Base-by-base conservation (phyloP, 1,139 yeast species). In the Meyerozyma elateridarum region DNA sequence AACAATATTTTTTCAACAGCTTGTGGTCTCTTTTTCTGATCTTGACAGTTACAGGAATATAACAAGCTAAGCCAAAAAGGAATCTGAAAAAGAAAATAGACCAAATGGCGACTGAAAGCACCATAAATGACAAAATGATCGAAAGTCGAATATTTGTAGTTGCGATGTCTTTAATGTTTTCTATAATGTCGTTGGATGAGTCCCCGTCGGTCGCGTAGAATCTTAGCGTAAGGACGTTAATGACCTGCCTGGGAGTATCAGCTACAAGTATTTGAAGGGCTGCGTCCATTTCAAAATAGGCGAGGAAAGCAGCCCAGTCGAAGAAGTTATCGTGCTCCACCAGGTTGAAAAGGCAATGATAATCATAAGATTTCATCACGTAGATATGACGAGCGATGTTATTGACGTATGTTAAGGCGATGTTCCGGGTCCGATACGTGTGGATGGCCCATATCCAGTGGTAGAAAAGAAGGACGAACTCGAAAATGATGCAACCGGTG, bases 191-290 rank as follows among this genome's bases (percentile, higher is more conserved):
- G 39, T 60, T 61, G 30, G 67, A 58, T 6, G 57, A 39, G 26
- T 68, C 70, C 7, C 63, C 66, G 29, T 57, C 63, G 5, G 83
- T 69, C 7, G 78, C 77, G 36, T 71, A 69, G 37, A 59, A 64
- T 49, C 80, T 67, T 22, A 83, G 56, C 0, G 96, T 85, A 42
- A 84, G 60, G 17, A 88, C 83, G 51, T 87, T 87, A 44, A 87
- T 73, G 3, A 82, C 81, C 57, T 87, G 96, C 54, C 96, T 73
- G n/a, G 96, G 96, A 5, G 89, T 72, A 46, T 87, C 95, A 1
- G 95, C 89, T 28, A 84, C 61, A 13, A 83, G 45, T 21, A 84
- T 64, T 37, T 75, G 75, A 11, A 79, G 52, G 51, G 91, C 85
- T 30, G 73, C 71, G 41, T 79, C 78, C 35, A 85, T 57, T 36